Conservation (phyloP, 495 filamentous ascomycete genomes). For the Coniosporium apollinis region DNA sequence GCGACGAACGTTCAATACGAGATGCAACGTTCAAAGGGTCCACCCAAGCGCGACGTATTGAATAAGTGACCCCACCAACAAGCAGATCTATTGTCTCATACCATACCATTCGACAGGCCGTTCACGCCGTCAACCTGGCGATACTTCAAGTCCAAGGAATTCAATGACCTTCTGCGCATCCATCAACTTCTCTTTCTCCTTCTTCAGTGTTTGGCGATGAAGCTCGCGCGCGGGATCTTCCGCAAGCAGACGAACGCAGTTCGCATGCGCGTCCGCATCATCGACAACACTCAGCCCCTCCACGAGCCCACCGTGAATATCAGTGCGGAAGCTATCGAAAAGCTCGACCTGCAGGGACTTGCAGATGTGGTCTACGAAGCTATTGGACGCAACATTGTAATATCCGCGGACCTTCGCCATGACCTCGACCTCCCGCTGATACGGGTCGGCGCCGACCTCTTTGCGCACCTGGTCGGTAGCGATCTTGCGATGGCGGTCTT, state of each 20-base stretch:
- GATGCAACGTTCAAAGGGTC: too few species aligned
- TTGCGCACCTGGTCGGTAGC: constrained; percentile 4
- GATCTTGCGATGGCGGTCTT: constrained; percentile 3
- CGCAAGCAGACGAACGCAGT: constrained; percentile 31
- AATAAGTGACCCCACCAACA: too few species aligned
- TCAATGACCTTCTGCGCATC: constrained; percentile 31
- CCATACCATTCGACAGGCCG: too few species aligned
- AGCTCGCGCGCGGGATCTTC: constrained; percentile 31
- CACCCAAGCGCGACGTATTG: too few species aligned
- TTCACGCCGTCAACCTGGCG: too few species aligned
- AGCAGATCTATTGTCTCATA: too few species aligned
- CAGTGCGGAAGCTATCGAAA: constrained; percentile 26
- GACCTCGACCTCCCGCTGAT: constrained; percentile 29
- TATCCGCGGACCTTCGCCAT: constrained; percentile 34
- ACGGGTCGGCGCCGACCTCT: constrained; percentile 28
- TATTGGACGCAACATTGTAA: constrained; percentile 33
- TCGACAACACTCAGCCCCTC: constrained; percentile 21
- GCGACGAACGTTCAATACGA: too few species aligned
- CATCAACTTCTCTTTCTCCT: constrained; percentile 28
- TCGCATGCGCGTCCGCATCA: constrained; percentile 10
- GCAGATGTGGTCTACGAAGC: constrained; percentile 34
- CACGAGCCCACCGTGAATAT: constrained; percentile 23
- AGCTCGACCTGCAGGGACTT: constrained; percentile 31
- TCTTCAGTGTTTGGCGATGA: constrained; percentile 22
- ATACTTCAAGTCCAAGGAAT: too few species aligned